Evolutionary conservation across 768 basidiomycete genomes (phyloP), one percentile per base, ranked within the genome.

Genomic region (Calocera cornea): DNA sequence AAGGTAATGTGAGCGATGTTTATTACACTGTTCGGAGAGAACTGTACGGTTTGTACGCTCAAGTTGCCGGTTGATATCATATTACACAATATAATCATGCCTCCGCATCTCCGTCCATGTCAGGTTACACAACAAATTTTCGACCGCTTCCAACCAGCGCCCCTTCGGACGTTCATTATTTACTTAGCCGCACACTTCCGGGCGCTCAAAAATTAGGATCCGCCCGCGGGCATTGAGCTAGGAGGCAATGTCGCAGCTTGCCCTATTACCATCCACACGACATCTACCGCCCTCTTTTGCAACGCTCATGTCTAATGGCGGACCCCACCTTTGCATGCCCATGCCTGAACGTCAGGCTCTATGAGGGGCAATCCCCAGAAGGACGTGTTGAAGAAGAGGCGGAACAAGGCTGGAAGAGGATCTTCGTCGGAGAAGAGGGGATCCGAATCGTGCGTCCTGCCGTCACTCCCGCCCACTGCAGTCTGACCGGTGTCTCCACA

Each of bases 11-110:
- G 16, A 95, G 92, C 8, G 86, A 87, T 66, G 85, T 93, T 27
- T 99, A 95, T 78, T 94, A 92, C 77, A 83, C 80, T 44, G 94
- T 99, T 65, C 83, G 95, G 72, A 85, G 80, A 73, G 93, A 92
- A 79, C 87, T 99, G 60, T 97, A 97, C 74, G 86, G 84, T 68
- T 78, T 95, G 67, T 92, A 97, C 74, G 97, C 97, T 8, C 83
- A 92, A 54, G 89, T 97, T 69, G 87, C 89, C 33, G 72, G 68
- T 36, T 72, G 67, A 67, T 14, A 38, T 60, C 19, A 67, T 22
- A 22, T 44, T 44, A 60, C 31, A 33, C 27, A 33, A 29, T 16
- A 33, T 10, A 31, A 24, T 47, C 16, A 47, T 19, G 19, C 19
- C 19, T 19, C 16, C 19, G 7, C 24, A 24, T 19, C 24, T 3